Base-by-base conservation (phyloP, 202 grass and related monocot species). In the Miscanthus sacchariflorus region DNA sequence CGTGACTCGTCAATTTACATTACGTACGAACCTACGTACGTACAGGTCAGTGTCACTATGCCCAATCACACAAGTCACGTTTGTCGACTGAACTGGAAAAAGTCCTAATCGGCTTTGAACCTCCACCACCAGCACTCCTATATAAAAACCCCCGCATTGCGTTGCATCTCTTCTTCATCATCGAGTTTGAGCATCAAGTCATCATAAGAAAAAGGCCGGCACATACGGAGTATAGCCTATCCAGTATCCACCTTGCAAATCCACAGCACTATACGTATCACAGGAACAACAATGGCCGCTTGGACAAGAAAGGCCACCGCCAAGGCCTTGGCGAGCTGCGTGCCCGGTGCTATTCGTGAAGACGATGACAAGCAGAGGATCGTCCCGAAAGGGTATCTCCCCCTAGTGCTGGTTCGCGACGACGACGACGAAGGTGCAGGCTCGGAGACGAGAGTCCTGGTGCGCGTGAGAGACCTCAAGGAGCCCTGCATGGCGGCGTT, bases 351-450 rank as follows among this genome's bases (percentile, higher is more conserved):
- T 36, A n/a, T 70, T 58, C 17, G 43, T 9, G 64, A 78, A 9
- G 61, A 21, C 23, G n/a, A 64, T 25, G 23, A 27, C 9, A 65
- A 5, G 61, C 63, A 27, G 28, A 81, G 36, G 59, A 82, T 85
- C 39, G 39, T 40, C n/a, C 87, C 87, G 4, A 92, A 87, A 87
- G 87, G 91, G 0, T 89, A 90, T 43, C 36, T 92, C 27, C 91
- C 87, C 15, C 63, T 92, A 64, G 40, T 92, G 50, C 84, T 87
- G 52, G 46, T 81, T 12, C 44, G 74, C 56, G 80, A 45, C 19
- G 27, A 30, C 25, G 74, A 52, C 14, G 28, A 52, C 19, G 18
- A 58, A 9, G 84, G 42, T 1, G 84, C 43, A 44, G 43, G 50
- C 5, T 42, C 48, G 1, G 56, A 88, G 76, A 78, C 30, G 81